phyloP scores from a whole-genome alignment of 139 green algal species.

The Tetradesmus obliquus region DNA sequence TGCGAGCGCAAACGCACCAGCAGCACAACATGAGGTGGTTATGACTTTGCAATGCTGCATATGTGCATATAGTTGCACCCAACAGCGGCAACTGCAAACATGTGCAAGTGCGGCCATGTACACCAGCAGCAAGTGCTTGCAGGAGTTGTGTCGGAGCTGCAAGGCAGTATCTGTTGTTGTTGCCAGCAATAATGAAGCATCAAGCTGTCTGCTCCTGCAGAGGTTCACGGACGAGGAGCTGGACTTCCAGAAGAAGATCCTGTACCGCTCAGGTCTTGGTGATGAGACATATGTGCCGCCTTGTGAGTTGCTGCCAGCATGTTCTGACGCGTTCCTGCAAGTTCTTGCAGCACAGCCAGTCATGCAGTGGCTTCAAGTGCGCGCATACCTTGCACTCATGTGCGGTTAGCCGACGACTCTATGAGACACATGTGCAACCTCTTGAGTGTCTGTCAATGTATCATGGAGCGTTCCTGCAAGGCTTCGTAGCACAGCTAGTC shows the following conservation, averaged over 20 bases:
- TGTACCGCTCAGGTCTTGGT: slow-evolving; percentile 89
- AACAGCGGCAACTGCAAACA: not conserved
- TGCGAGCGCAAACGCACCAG: not conserved
- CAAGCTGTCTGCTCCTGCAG: slow-evolving; percentile 41
- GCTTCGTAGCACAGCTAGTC: not conserved
- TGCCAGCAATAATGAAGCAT: not conserved
- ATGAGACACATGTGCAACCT: slow-evolving; percentile 83
- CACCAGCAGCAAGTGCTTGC: not conserved
- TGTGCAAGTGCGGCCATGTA: not conserved
- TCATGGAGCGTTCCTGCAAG: slow-evolving; percentile 35
- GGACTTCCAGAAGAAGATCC: slow-evolving; percentile 94
- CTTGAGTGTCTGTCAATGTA: not conserved
- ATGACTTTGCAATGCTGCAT: not conserved
- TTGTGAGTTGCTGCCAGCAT: slow-evolving; percentile 11
- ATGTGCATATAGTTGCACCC: not conserved
- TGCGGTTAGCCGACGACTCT: not conserved
- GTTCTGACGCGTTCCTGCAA: slow-evolving; percentile 35
- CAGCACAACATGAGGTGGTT: not conserved
- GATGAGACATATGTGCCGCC: slow-evolving; percentile 84
- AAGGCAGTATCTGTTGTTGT: too few species aligned
- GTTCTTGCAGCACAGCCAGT: not conserved
- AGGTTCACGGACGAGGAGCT: slow-evolving; percentile 83
- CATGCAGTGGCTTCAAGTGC: too few species aligned
- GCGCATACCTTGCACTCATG: too few species aligned
- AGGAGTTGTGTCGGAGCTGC: not conserved